A percentile compares a stretch with the other conserved stretches of the same genome.
Conservation (phyloP, 805 yeast species). For the Scheffersomyces lignosus region DNA sequence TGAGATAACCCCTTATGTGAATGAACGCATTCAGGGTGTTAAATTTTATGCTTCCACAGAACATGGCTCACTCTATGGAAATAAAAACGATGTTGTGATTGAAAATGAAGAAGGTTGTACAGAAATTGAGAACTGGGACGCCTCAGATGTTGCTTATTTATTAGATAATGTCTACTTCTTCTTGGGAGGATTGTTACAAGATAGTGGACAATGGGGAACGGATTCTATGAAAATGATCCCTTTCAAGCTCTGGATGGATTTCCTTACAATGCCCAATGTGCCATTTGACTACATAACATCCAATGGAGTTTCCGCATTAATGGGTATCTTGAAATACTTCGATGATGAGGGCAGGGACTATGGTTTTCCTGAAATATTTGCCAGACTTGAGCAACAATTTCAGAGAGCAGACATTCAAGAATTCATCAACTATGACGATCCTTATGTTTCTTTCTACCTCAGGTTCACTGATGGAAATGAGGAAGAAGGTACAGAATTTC, state of each 20-base stretch:
- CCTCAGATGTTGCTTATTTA: slow-evolving; percentile 43
- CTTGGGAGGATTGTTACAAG: slow-evolving; percentile 52
- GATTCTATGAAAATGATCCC: slow-evolving; percentile 37
- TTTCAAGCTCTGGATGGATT: slow-evolving; percentile 46
- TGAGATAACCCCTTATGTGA: slow-evolving; percentile 40
- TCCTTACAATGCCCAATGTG: slow-evolving; percentile 50
- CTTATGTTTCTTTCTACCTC: slow-evolving; percentile 36
- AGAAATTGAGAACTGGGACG: slow-evolving; percentile 55
- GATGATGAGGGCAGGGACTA: slow-evolving; percentile 56
- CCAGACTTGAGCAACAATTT: slow-evolving; percentile 31
- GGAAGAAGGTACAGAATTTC: slow-evolving; percentile 27
- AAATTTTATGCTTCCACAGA: slow-evolving; percentile 43
- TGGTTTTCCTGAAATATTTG: slow-evolving; percentile 40
- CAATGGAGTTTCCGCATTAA: slow-evolving; percentile 50
- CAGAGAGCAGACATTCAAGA: slow-evolving; percentile 24
- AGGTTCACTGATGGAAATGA: slow-evolving; percentile 26
- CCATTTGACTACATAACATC: slow-evolving; percentile 65
- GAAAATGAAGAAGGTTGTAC: slow-evolving; percentile 41
- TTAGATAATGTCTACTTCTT: slow-evolving; percentile 53
- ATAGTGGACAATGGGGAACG: slow-evolving; percentile 48
- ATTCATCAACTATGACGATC: slow-evolving; percentile 27
- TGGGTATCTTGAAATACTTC: slow-evolving; percentile 55
- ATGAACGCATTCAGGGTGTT: slow-evolving; percentile 31
- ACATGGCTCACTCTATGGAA: slow-evolving; percentile 40
- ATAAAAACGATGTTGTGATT: slow-evolving; percentile 40